Conservation (phyloP, 2,329 filamentous ascomycete species). For the Pseudogymnoascus sp. region DNA sequence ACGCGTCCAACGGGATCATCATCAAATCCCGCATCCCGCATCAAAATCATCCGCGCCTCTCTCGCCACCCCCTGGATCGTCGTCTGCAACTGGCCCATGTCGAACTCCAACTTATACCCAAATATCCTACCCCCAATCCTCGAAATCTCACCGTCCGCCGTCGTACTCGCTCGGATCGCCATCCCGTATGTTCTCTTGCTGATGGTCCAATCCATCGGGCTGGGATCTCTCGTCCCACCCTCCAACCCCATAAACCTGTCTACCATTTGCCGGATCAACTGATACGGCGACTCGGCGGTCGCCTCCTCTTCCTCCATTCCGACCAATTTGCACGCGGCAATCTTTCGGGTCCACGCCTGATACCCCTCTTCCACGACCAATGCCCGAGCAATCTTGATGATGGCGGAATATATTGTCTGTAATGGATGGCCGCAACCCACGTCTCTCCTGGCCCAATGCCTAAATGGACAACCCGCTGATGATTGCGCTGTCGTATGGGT, state of each 20-base stretch:
- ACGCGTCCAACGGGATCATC: not conserved
- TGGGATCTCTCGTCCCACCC: not conserved
- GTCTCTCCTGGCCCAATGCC: not conserved
- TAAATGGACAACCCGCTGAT: not conserved
- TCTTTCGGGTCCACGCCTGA: not conserved
- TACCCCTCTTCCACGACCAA: not conserved
- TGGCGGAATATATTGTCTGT: not conserved
- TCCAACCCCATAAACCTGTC: not conserved
- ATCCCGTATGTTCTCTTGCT: constrained; percentile 5
- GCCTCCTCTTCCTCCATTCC: not conserved
- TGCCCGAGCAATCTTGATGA: not conserved
- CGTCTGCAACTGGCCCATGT: not conserved
- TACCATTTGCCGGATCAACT: not conserved
- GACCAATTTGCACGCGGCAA: not conserved
- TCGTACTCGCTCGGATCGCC: constrained; percentile 28
- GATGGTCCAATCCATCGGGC: not conserved
- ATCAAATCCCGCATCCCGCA: not conserved
- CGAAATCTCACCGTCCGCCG: not conserved
- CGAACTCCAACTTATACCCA: not conserved
- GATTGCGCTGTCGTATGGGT: not conserved
- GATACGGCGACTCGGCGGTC: not conserved
- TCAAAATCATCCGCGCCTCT: not conserved
- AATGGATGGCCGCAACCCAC: not conserved
- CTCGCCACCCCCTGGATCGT: not conserved
- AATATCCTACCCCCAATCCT: not conserved